These are phyloP conservation scores for Penicillium sp. DNA, from an alignment of 2,329 filamentous ascomycete genomes.

Conservation along the genomic window DNA sequence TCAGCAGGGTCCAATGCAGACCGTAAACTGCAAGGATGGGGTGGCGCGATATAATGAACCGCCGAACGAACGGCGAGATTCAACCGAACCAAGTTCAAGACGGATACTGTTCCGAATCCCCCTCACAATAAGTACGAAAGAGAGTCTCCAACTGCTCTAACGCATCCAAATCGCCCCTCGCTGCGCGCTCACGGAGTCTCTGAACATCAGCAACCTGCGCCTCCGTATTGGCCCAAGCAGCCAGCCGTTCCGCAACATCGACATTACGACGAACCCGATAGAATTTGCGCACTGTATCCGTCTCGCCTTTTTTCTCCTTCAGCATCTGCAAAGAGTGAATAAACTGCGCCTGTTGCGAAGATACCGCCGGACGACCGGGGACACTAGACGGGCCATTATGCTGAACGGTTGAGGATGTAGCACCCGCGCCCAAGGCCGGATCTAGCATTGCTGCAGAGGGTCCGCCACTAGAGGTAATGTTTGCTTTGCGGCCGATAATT, in stretches of 20 bases:
- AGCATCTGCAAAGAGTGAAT: slow-evolving; percentile 68
- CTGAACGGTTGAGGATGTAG: slow-evolving; percentile 5
- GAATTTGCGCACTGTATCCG: slow-evolving; percentile 66
- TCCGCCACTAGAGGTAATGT: slow-evolving; percentile 52
- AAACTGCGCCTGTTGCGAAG: slow-evolving; percentile 58
- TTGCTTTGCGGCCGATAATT: slow-evolving; percentile 69
- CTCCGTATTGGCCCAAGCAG: slow-evolving; percentile 44
- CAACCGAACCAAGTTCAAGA: no score
- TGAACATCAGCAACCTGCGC: slow-evolving; percentile 42
- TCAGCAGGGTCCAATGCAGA: no score
- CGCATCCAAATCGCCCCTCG: slow-evolving; percentile 41
- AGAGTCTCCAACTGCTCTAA: slow-evolving; percentile 35
- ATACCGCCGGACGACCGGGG: slow-evolving; percentile 31
- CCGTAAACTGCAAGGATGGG: no score
- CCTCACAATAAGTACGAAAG: background rate
- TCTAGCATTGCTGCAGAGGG: background rate
- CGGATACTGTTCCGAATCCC: background rate
- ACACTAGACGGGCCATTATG: slow-evolving; percentile 3
- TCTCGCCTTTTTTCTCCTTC: slow-evolving; percentile 68
- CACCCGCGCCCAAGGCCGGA: no score
- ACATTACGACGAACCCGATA: slow-evolving; percentile 49
- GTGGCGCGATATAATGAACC: no score
- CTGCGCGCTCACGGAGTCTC: slow-evolving; percentile 39
- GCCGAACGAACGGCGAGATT: no score
- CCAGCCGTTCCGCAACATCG: slow-evolving; percentile 36